phyloP scores from a whole-genome alignment of 148 eudicot species.

The Diospyros kaki region DNA sequence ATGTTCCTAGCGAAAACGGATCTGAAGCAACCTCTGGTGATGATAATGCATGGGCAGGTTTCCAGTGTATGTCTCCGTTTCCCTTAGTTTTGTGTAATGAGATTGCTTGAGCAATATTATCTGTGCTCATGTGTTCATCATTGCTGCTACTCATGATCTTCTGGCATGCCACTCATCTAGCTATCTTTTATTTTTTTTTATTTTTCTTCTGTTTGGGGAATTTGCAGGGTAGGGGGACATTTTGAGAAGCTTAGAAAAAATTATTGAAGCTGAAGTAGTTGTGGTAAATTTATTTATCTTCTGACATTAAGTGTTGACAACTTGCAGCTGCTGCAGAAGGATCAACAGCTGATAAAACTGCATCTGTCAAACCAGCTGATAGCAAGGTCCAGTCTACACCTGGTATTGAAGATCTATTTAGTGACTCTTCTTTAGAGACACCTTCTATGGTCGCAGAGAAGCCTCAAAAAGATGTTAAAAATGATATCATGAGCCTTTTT shows the following conservation, averaged over 20 bases:
- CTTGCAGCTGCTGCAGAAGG: slow-evolving; percentile 71
- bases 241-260: background rate
- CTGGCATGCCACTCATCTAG: background rate
- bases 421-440: slow-evolving; percentile 45
- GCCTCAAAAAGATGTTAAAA: slow-evolving; percentile 77
- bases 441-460: slow-evolving; percentile 32
- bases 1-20: slow-evolving; percentile 56
- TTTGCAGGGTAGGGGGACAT: background rate
- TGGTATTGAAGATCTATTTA: slow-evolving; percentile 76
- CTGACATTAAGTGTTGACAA: slow-evolving; percentile 10
- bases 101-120: background rate
- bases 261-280: background rate
- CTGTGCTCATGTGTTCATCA: background rate
- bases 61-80: slow-evolving; percentile 63
- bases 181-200: background rate
- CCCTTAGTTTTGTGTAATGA: slow-evolving; percentile 7
- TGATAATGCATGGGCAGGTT: slow-evolving; percentile 88
- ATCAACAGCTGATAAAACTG: slow-evolving; percentile 51
- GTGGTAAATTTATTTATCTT: background rate
- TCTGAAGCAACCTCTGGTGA: slow-evolving; percentile 58
- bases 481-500: slow-evolving; percentile 95
- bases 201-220: too few relatives aligned
- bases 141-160: background rate
- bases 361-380: slow-evolving; percentile 36
- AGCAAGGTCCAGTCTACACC: slow-evolving; percentile 45